These are phyloP conservation scores for Chenopodium album DNA, from an alignment of 148 eudicot species.

Conservation along the genomic window DNA sequence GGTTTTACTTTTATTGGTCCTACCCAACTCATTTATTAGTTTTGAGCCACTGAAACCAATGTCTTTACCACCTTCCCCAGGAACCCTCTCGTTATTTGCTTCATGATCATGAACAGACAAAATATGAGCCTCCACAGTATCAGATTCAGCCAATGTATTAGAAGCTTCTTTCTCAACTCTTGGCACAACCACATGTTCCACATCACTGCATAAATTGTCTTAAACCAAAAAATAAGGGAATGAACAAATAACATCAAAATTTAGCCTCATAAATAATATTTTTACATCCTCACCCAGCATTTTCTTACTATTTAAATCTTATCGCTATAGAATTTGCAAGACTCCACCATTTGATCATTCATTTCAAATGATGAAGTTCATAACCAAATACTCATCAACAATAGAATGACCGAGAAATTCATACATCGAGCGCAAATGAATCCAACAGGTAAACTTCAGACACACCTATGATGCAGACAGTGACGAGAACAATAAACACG, in stretches of 20 bases:
- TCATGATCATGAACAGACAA: not conserved
- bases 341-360: not conserved
- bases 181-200: not conserved
- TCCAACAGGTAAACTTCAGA: not conserved
- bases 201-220: slow-evolving; percentile 28
- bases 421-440: not conserved
- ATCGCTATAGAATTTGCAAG: not conserved
- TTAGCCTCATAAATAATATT: not conserved
- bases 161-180: slow-evolving; percentile 24
- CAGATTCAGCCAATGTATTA: slow-evolving; percentile 4
- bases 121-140: not conserved
- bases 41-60: slow-evolving; percentile 22
- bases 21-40: slow-evolving; percentile 24
- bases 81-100: slow-evolving; percentile 5
- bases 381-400: not conserved
- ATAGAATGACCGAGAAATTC: not conserved
- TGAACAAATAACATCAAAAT: not conserved
- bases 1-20: slow-evolving; percentile 12
- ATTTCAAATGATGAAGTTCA: not conserved
- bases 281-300: not conserved
- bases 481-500: too few species aligned
- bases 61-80: slow-evolving; percentile 23
- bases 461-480: not conserved
- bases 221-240: slow-evolving; percentile 5
- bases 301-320: not conserved